A percentile compares a stretch with the other conserved stretches of the same genome.
Conservation (phyloP, 495 filamentous ascomycete genomes). For the Lophiotrema nucula region DNA sequence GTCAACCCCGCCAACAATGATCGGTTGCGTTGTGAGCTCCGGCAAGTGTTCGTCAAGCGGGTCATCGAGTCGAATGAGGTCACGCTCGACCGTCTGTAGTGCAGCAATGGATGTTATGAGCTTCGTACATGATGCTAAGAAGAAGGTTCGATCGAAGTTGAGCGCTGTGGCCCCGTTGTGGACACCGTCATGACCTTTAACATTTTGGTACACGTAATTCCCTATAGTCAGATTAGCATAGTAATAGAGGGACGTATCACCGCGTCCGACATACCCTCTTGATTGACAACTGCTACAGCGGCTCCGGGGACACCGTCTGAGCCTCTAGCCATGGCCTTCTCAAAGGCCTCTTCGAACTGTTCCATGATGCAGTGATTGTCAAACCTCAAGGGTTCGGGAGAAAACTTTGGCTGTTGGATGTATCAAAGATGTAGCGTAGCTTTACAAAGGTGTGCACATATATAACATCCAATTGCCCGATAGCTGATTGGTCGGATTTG, state of each 20-base stretch:
- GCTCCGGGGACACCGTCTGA: slow-evolving; percentile 13
- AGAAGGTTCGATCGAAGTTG: slow-evolving; percentile 31
- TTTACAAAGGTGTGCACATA: no score
- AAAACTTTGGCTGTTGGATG: no score
- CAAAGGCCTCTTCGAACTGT: slow-evolving; percentile 3
- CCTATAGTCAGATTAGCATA: slow-evolving; percentile 23
- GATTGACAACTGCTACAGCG: slow-evolving; percentile 14
- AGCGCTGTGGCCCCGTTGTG: slow-evolving; percentile 19
- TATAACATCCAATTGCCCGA: not conserved
- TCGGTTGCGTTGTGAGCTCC: slow-evolving; percentile 30
- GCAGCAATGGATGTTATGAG: slow-evolving; percentile 39
- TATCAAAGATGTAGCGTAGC: no score
- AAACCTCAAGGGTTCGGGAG: no score
- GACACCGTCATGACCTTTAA: slow-evolving; percentile 23
- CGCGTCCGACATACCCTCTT: slow-evolving; percentile 2
- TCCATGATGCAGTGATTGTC: no score
- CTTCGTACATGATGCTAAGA: slow-evolving; percentile 38
- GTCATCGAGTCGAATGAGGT: slow-evolving; percentile 39
- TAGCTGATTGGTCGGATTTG: not conserved
- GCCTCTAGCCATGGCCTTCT: slow-evolving; percentile 5
- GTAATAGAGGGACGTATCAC: not conserved
- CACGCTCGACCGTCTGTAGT: slow-evolving; percentile 38
- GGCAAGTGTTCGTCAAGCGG: slow-evolving; percentile 35
- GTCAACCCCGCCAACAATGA: slow-evolving; percentile 15
- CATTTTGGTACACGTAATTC: slow-evolving; percentile 31